Percentiles rank a stretch among this genome's conserved stretches.
These are phyloP conservation scores for Raffaelea ambrosiae DNA, from an alignment of 2,329 filamentous ascomycete genomes.

Conservation along the genomic window DNA sequence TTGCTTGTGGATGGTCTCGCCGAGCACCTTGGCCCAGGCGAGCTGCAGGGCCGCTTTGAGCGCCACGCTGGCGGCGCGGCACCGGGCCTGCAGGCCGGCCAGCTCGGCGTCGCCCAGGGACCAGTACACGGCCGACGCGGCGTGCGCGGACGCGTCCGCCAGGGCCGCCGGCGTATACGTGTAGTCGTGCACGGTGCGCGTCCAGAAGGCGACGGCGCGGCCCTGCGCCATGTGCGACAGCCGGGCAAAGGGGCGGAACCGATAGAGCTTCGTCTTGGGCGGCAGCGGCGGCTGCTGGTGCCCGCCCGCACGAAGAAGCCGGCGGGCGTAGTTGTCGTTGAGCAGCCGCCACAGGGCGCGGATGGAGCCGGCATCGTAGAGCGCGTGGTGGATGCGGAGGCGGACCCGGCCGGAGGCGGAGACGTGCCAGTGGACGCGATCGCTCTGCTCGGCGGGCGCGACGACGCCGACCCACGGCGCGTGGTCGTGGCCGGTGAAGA, in stretches of 20 bases:
- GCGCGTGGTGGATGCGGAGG: constrained; percentile 15
- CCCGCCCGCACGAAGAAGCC: neutral
- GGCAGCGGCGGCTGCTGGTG: neutral
- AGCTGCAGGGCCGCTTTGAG: constrained; percentile 15
- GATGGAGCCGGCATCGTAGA: constrained; percentile 16
- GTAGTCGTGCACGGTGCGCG: neutral
- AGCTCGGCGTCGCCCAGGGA: constrained; percentile 3
- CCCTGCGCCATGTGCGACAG: neutral
- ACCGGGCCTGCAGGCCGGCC: constrained; percentile 7
- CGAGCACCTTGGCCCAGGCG: constrained; percentile 16
- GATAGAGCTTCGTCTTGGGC: too few species aligned
- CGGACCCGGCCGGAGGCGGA: constrained; percentile 7
- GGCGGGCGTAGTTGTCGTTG: constrained; percentile 9
- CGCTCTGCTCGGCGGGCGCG: constrained; percentile 12
- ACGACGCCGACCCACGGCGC: constrained; percentile 18
- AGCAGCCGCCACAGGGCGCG: constrained; percentile 13
- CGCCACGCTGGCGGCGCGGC: constrained; percentile 10
- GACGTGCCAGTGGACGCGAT: constrained; percentile 12
- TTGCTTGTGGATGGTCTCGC: constrained; percentile 13
- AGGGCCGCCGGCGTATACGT: neutral
- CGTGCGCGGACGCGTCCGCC: neutral
- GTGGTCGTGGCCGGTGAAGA: constrained; percentile 13
- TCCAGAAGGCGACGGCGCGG: neutral
- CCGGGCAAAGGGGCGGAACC: constrained; percentile 2
- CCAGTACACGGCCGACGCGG: constrained; percentile 10